Base-by-base conservation (phyloP, 1,139 yeast species). In the Yarrowia galli region DNA sequence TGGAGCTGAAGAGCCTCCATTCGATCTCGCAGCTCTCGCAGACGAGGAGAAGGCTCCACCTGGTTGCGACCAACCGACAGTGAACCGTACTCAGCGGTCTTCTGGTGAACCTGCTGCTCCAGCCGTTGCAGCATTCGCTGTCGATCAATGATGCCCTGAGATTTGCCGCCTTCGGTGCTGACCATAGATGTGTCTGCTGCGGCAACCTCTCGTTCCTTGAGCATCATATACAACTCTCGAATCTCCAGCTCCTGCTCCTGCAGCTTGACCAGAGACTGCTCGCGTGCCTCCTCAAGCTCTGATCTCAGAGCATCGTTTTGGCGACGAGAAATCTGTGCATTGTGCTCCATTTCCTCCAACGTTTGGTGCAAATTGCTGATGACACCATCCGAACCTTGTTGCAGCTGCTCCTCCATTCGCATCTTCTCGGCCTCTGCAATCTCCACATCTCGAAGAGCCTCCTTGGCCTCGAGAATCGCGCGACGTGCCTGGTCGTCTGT, bases 401-500 rank as follows among this genome's bases (percentile, higher is more conserved):
- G 85, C 53, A 93, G 81, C 76, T 91, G 91, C 68, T 87, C 82
- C 25, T 89, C 85, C 79, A 93, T 83, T 60, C 87, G 88, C 73
- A 92, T 97, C 68, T 96, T 84, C 76, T 93, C 98, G 0, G 96
- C 96, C 51, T 86, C 84, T 9, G 96, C 91, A 73, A 89, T 92
- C 73, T 90, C 96, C 0, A 91, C 90, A 53, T 84, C 82, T 73
- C 86, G 87, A 61, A 85, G 85, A 56, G 89, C 84, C 36, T 85
- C 87, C 71, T 88, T 87, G 20, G 89, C 88, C 72, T 93, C 98
- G 60, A 84, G 78, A 68, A 89, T 81, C 0, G 97, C 97, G 69
- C 89, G 84, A 68, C 90, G 82, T 23, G 97, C 97, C 77, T 89
- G 90, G 70, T 92, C 97, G 77, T 95, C 99, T 0, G 97, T 91